A percentile compares a stretch with the other conserved stretches of the same genome.
phyloP scores from a whole-genome alignment of 176 grass and related monocot species.

The Oryza rufipogon region DNA sequence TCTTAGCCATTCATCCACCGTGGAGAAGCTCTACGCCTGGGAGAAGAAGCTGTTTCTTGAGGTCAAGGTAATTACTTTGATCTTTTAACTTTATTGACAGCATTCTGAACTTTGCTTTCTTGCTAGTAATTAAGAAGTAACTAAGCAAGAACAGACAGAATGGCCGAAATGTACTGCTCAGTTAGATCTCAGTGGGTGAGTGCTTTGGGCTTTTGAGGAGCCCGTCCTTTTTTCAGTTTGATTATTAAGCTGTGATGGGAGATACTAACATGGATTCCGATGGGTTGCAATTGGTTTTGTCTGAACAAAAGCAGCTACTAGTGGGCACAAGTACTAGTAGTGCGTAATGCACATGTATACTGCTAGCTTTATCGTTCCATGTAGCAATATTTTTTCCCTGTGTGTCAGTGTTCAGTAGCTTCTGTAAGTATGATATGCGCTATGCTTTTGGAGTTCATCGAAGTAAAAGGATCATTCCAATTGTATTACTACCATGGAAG shows the following conservation, averaged over 20 bases:
- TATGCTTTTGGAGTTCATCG: constrained; percentile 35
- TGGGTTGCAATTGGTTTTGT: constrained; percentile 39
- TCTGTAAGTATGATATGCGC: constrained; percentile 29
- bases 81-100: constrained; percentile 32
- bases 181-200: constrained; percentile 53
- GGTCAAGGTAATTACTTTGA: constrained; percentile 72
- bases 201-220: constrained; percentile 53
- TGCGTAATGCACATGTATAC: constrained; percentile 44
- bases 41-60: constrained; percentile 98
- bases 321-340: constrained; percentile 42
- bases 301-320: constrained; percentile 30
- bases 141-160: constrained; percentile 7
- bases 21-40: constrained; percentile 97
- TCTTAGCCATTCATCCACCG: constrained; percentile 82
- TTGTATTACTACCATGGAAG: constrained; percentile 14
- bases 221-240: constrained; percentile 37
- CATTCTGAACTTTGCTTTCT: constrained; percentile 32
- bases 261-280: constrained; percentile 46
- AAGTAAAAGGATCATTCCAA: constrained; percentile 31
- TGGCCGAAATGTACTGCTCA: constrained; percentile 36
- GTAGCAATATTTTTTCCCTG: constrained; percentile 25
- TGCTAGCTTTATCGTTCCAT: constrained; percentile 43
- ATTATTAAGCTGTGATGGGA: constrained; percentile 33
- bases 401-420: constrained; percentile 28
- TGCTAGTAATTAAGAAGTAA: not conserved